Base-by-base conservation (phyloP, 148 eudicot genomes). In the Camellia lanceoleosa region DNA sequence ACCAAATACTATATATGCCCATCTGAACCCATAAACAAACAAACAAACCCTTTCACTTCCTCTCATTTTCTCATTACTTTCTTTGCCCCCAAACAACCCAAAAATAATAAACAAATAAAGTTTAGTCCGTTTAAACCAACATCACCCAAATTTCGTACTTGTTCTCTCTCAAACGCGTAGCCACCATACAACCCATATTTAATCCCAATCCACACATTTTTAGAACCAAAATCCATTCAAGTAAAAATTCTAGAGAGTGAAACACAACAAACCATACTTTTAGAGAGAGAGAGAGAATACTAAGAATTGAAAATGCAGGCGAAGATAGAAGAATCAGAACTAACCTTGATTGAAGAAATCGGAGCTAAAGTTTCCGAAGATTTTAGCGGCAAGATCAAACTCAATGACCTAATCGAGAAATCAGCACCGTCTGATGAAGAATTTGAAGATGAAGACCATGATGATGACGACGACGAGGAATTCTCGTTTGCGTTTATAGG, bases 401-500 rank as follows among this genome's bases (percentile, higher is more conserved):
- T 78, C 55, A 20, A 52, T 19, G 14, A 19, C 19, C 14, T 5
- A 19, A 54, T 42, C 10, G 54, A 71, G 6, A 7, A 54, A 55
- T n/a, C 10, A 43, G 1, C 51, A 20, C 1, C 38, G 10, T 44
- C 44, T 0, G 38, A 8, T 67, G 79, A 55, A 12, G 79, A 60
- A 62, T 41, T 51, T 10, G 83, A 80, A 0, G 70, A 73, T 0
- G 80, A 81, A 0, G 83, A 80, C 0, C 18, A 56, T 0, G 77
- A 41, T 0, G 66, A 59, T 3, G 65, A 65, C 6, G 83, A 77
- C 2, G 90, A 86, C 15, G 23, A 81, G 12, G 91, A 89, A 16
- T 91, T 91, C 79, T 78, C 93, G 0, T 91, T 89, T 78, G 73
- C 61, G 46, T 78, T 72, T 46, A 71, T 73, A 11, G 85, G 84